Evolutionary conservation across 2,329 filamentous ascomycete species (phyloP), one percentile per base, ranked within the genome.

Genomic region (Graphilbum fragrans): DNA sequence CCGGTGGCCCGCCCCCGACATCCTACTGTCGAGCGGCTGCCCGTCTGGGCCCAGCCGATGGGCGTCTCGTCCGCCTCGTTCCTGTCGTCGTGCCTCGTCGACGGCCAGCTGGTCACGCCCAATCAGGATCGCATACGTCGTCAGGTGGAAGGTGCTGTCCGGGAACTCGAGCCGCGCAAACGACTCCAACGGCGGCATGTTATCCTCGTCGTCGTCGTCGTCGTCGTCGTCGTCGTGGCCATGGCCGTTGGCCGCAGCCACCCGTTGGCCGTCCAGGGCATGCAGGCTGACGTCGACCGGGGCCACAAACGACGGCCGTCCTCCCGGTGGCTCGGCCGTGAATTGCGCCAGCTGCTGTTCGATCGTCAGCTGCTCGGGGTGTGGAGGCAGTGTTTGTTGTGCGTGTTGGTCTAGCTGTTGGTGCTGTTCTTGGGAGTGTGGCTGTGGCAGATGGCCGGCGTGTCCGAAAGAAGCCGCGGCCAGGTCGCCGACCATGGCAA

Each of bases 71-170:
- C 10, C 10, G 9, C 16, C 5, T 32, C 16, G 31, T n/a, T 19
- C 6, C 44, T 75, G 67, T 42, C 63, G 62, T 35, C 67, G 64
- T 19, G 74, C 74, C 49, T 73, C 67, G 41, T 68, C 61, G 48
- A 76, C 59, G 10, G 77, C 77, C 40, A 67, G 62, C 52, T 78
- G 69, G 57, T 87, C 82, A 46, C 83, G 78, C 41, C 82, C 82
- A 22, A 88, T 74, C 43, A 83, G 73, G 50, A 87, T 72, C 40
- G 74, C 70, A 51, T 80, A 80, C 2, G 81, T 86, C 39, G 78
- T 85, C 77, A 88, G 82, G 59, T 84, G 82, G 57, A 84, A 87
- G 42, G 78, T 72, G 54, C 82, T 81, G 63, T 88, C 83, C 49
- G 73, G 70, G 55, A 88, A 87, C 52, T 79, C 74, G 46, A 88